Conservation (phyloP, 768 basidiomycete species). For the Trametes coccinea region DNA sequence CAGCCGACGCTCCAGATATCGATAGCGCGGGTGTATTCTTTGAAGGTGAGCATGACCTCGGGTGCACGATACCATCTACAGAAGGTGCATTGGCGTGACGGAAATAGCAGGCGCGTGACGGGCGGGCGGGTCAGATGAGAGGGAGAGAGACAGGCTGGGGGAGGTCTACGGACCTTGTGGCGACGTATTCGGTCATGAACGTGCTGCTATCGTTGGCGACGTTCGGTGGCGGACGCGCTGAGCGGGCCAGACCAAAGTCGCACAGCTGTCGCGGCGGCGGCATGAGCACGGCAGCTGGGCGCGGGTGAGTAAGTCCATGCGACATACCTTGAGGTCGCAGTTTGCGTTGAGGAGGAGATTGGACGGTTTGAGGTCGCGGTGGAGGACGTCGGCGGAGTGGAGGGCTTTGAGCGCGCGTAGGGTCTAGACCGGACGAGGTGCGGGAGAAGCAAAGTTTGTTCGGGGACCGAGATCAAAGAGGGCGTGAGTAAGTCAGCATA, state of each 20-base stretch:
- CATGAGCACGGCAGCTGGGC: background rate
- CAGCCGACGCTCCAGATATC: constrained; percentile 89
- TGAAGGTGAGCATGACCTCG: constrained; percentile 98
- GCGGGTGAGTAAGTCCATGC: background rate
- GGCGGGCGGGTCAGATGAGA: background rate
- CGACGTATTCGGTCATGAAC: constrained; percentile 93
- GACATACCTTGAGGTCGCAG: constrained; percentile 81
- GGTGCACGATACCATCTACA: constrained; percentile 94
- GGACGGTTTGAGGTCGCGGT: constrained; percentile 94
- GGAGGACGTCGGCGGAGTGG: constrained; percentile 92
- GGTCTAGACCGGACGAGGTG: constrained; percentile 47
- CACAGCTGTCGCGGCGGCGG: constrained; percentile 52
- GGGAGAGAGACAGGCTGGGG: constrained; percentile 17
- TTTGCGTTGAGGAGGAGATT: constrained; percentile 95
- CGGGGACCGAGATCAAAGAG: too few species aligned
- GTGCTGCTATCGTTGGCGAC: constrained; percentile 75
- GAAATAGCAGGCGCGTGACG: constrained; percentile 8
- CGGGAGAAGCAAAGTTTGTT: background rate
- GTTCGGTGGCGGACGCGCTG: constrained; percentile 70
- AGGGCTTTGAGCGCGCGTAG: constrained; percentile 92
- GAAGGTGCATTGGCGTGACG: background rate
- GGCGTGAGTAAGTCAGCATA: too few species aligned
- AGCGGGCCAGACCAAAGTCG: constrained; percentile 87
- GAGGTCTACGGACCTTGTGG: constrained; percentile 63
- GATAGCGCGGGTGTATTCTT: constrained; percentile 88